Conservation (phyloP, 805 yeast species). For the Lipomyces mesembrius region DNA sequence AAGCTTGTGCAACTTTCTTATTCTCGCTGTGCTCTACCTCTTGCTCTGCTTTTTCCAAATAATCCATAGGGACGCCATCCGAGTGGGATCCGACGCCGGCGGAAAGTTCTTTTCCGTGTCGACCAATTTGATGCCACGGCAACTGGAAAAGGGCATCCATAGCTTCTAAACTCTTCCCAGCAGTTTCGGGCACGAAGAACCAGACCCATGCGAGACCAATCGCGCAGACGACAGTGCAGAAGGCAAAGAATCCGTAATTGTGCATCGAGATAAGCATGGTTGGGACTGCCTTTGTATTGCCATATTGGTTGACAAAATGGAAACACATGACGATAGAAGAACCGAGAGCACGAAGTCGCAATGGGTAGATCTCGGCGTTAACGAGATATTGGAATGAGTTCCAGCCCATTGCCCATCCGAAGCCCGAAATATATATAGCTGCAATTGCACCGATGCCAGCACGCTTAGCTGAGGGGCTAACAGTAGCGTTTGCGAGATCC, state of each 20-base stretch:
- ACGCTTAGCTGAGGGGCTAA: too few species aligned
- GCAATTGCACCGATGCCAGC: conserved; percentile 59
- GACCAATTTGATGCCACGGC: conserved; percentile 64
- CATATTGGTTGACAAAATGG: conserved; percentile 62
- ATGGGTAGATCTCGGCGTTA: conserved; percentile 61
- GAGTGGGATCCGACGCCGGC: not conserved
- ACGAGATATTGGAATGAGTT: conserved; percentile 60
- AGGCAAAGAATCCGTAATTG: conserved; percentile 58
- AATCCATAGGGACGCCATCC: not conserved
- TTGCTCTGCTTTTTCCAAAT: not conserved
- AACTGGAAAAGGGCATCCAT: conserved; percentile 58
- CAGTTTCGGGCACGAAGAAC: conserved; percentile 57
- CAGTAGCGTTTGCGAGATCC: too few species aligned
- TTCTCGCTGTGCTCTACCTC: not conserved
- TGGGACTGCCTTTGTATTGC: conserved; percentile 61
- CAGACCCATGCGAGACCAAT: conserved; percentile 61
- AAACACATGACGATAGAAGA: conserved; percentile 58
- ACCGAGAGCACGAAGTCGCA: conserved; percentile 56
- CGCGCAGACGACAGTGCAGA: conserved; percentile 47
- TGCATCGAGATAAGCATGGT: conserved; percentile 54
- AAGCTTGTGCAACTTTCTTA: too few species aligned
- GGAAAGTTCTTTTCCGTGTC: conserved; percentile 38
- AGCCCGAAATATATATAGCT: conserved; percentile 55
- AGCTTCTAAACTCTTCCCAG: conserved; percentile 57
- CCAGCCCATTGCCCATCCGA: conserved; percentile 66